phyloP scores from a whole-genome alignment of 106 monocot species.

The Dendrobium catenatum region DNA sequence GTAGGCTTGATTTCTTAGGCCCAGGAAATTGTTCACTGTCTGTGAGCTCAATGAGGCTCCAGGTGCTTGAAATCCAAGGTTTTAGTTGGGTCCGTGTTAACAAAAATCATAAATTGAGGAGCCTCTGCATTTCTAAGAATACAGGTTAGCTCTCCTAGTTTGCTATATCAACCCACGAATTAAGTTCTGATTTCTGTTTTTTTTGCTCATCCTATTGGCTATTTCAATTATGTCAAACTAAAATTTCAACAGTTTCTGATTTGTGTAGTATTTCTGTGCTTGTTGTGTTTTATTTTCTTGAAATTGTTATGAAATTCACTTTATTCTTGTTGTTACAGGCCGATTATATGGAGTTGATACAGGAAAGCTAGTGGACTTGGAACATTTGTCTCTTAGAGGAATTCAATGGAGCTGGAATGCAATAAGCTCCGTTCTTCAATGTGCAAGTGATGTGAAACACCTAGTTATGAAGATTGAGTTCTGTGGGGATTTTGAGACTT shows the following conservation, averaged over 20 bases:
- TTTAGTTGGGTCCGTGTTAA: constrained; percentile 62
- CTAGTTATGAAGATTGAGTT: constrained; percentile 94
- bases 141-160: constrained; percentile 33
- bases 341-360: constrained; percentile 62
- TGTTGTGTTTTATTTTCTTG: too few species aligned
- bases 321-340: constrained; percentile 27
- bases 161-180: background rate
- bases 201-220: background rate
- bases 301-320: background rate
- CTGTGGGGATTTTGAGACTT: constrained; percentile 61
- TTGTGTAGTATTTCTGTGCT: too few species aligned
- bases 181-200: background rate
- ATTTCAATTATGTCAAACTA: too few species aligned
- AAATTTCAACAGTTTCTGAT: too few species aligned
- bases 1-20: constrained; percentile 79
- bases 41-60: constrained; percentile 31
- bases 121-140: constrained; percentile 58
- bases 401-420: constrained; percentile 92
- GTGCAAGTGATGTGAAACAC: constrained; percentile 67
- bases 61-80: constrained; percentile 45
- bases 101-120: constrained; percentile 34
- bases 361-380: constrained; percentile 54
- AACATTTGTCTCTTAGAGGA: constrained; percentile 62
- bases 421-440: constrained; percentile 47
- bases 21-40: constrained; percentile 32